phyloP scores from a whole-genome alignment of 306 rosid species.

The Gastrolobium bilobum region DNA sequence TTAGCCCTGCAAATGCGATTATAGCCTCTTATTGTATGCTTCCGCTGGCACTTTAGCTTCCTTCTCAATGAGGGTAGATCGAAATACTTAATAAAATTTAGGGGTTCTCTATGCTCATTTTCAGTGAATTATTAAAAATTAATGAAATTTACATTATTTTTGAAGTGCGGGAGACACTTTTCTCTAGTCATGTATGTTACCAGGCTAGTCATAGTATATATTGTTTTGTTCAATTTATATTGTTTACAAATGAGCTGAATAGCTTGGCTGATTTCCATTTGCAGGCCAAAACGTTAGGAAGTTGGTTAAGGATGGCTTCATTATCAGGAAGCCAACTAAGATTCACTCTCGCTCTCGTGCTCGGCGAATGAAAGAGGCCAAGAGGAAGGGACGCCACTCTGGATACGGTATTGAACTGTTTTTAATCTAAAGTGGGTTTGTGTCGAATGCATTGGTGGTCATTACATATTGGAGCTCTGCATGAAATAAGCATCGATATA shows the following conservation, averaged over 20 bases:
- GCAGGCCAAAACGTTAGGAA: constrained; percentile 91
- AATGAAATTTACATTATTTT: background rate
- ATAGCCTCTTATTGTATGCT: no score
- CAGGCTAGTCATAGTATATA: background rate
- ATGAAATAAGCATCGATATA: constrained; percentile 41
- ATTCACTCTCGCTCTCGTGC: constrained; percentile 98
- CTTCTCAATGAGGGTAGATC: no score
- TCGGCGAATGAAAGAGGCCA: constrained; percentile 91
- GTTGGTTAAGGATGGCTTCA: constrained; percentile 96
- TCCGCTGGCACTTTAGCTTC: no score
- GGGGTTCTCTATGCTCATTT: background rate
- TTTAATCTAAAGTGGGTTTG: background rate
- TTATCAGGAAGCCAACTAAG: constrained; percentile 96
- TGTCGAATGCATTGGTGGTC: background rate
- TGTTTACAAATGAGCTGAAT: background rate
- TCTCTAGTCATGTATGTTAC: background rate
- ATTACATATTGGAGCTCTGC: constrained; percentile 65
- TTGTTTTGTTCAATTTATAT: background rate
- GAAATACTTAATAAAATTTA: no score
- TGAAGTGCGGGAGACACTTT: background rate
- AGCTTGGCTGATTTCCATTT: constrained; percentile 15
- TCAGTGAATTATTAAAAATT: background rate
- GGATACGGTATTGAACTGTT: constrained; percentile 75
- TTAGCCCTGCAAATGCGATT: no score
- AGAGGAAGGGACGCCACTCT: constrained; percentile 96